Evolutionary conservation across 2,329 filamentous ascomycete genomes (phyloP).

Genomic region (Blastomyces gilchristii): DNA sequence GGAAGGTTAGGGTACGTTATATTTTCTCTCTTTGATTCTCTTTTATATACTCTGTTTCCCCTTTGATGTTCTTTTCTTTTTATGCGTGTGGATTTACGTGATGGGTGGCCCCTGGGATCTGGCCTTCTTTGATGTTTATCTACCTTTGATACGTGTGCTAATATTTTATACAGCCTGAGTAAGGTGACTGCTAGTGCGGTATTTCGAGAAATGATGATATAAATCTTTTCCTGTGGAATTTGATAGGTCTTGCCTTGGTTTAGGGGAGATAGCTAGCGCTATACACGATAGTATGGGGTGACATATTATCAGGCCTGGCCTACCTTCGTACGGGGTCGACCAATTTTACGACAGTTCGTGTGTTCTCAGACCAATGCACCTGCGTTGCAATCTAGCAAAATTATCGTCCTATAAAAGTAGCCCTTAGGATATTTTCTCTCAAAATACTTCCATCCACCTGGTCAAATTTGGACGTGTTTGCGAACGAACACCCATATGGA

Average conservation of each 20-base stretch:
- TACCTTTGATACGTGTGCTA: background rate
- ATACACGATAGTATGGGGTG: background rate
- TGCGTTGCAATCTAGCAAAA: background rate
- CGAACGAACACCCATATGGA: background rate
- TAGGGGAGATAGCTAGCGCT: background rate
- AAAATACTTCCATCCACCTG: background rate
- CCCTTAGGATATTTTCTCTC: background rate
- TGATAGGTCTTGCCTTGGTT: background rate
- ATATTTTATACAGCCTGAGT: background rate
- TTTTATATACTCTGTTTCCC: background rate
- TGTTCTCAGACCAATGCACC: background rate
- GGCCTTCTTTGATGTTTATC: background rate
- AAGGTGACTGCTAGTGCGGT: background rate
- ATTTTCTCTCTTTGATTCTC: background rate
- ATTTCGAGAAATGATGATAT: background rate
- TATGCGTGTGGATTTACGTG: background rate
- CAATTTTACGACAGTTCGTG: background rate
- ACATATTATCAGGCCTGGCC: background rate
- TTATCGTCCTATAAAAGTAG: background rate
- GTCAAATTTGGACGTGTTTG: background rate
- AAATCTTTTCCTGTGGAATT: background rate
- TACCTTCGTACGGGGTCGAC: background rate
- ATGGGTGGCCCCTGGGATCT: background rate
- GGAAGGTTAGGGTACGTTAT: slow-evolving; percentile 44
- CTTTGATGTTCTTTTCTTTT: background rate